Percentiles rank a stretch among this genome's conserved stretches.
phyloP scores from a whole-genome alignment of 495 filamentous ascomycete genomes.

The Recurvomyces mirabilis region DNA sequence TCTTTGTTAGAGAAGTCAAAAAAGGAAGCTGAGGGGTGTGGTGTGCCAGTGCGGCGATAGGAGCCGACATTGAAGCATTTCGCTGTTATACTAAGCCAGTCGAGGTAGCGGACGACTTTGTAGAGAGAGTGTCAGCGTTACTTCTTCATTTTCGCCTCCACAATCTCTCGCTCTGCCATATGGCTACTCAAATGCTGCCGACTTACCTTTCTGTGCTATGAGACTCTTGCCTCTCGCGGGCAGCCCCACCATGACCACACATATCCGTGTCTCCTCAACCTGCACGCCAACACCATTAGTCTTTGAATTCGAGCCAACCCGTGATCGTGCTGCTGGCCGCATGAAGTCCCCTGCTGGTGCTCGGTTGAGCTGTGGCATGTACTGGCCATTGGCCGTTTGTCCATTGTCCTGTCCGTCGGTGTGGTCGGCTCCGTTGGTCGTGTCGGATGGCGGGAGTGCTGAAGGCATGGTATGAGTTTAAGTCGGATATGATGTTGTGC shows the following conservation, averaged over 20 bases:
- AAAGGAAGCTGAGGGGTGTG: constrained; percentile 79
- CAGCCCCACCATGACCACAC: constrained; percentile 97
- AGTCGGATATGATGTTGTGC: no score
- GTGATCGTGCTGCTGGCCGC: constrained; percentile 9
- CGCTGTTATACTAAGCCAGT: constrained; percentile 87
- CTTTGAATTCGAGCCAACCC: constrained; percentile 5
- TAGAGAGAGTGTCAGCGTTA: background rate
- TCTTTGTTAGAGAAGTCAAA: constrained; percentile 81
- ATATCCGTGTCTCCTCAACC: constrained; percentile 90
- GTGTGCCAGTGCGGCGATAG: constrained; percentile 78
- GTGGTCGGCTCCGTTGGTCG: no score
- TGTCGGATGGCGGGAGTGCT: no score
- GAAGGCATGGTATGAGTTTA: no score
- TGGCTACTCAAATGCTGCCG: no score
- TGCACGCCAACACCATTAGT: constrained; percentile 48
- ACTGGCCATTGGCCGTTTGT: no score
- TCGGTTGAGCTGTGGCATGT: constrained; percentile 8
- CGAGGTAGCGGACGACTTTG: constrained; percentile 83
- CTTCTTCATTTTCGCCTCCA: no score
- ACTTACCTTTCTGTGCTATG: constrained; percentile 84
- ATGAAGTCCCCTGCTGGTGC: constrained; percentile 19
- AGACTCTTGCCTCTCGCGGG: constrained; percentile 92
- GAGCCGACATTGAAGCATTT: constrained; percentile 93
- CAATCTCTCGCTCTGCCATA: no score
- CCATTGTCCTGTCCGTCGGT: no score